These are phyloP conservation scores for Simmondsia chinensis DNA, from an alignment of 148 eudicot genomes.

Conservation along the genomic window DNA sequence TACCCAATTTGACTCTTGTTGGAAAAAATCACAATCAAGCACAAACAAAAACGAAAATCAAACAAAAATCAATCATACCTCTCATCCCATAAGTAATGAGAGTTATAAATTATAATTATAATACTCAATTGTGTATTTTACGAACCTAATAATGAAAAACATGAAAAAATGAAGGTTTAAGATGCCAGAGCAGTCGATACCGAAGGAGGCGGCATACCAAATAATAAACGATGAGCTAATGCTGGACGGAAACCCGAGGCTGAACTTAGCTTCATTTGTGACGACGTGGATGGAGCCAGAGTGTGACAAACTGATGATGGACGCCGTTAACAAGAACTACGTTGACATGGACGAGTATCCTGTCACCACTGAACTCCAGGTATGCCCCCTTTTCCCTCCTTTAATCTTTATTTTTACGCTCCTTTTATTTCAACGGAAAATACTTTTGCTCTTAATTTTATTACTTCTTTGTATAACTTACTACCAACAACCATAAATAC, in stretches of 20 bases:
- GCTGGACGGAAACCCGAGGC: constrained; percentile 87
- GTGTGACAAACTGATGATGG: constrained; percentile 81
- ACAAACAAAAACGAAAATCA: too few relatives aligned
- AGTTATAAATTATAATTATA: too few relatives aligned
- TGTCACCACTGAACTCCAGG: constrained; percentile 78
- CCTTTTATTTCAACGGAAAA: too few relatives aligned
- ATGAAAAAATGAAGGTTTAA: constrained; percentile 30
- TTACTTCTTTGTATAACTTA: too few relatives aligned
- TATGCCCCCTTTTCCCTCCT: neutral
- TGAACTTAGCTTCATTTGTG: constrained; percentile 82
- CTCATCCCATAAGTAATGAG: too few relatives aligned
- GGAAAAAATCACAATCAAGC: too few relatives aligned
- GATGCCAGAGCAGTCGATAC: constrained; percentile 61
- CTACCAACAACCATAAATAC: neutral
- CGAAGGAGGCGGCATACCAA: constrained; percentile 90
- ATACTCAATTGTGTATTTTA: too few relatives aligned
- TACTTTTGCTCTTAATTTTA: neutral
- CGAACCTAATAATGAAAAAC: too few relatives aligned
- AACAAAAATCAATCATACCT: too few relatives aligned
- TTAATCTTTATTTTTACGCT: neutral
- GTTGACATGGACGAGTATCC: constrained; percentile 87
- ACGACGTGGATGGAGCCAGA: constrained; percentile 99
- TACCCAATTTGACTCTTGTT: too few relatives aligned
- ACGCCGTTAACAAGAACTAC: constrained; percentile 55
- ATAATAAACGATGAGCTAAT: constrained; percentile 80